Conservation (phyloP, 2,329 filamentous ascomycete genomes). For the Fragosphaeria purpurea region DNA sequence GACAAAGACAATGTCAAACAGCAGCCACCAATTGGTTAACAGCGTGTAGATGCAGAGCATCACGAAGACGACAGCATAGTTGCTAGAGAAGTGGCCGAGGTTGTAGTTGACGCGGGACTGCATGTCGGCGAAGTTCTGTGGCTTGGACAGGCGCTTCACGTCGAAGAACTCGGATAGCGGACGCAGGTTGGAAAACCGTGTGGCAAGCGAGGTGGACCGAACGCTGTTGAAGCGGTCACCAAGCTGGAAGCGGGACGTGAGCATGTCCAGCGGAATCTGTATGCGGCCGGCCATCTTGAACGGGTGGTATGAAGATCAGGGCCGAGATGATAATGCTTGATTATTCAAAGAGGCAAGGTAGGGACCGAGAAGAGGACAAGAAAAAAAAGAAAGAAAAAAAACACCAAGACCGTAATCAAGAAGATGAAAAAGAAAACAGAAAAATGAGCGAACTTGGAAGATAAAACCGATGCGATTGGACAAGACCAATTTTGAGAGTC, state of each 20-base stretch:
- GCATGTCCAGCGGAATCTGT: conserved; percentile 81
- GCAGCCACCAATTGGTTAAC: conserved; percentile 73
- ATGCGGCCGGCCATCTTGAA: conserved; percentile 62
- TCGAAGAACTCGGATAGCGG: conserved; percentile 92
- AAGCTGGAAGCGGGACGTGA: conserved; percentile 86
- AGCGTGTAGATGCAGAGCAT: conserved; percentile 96
- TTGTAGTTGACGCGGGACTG: conserved; percentile 97
- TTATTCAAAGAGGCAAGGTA: not conserved
- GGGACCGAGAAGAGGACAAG: not conserved
- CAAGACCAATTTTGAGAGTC: no score
- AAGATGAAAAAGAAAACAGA: not conserved
- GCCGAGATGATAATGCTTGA: not conserved
- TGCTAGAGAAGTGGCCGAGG: conserved; percentile 92
- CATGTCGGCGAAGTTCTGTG: conserved; percentile 74
- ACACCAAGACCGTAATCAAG: not conserved
- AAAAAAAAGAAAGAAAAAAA: not conserved
- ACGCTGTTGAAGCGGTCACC: conserved; percentile 75
- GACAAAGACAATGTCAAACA: conserved; percentile 88
- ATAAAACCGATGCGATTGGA: no score
- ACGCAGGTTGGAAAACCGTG: conserved; percentile 84
- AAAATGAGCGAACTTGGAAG: not conserved
- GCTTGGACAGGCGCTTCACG: conserved; percentile 91
- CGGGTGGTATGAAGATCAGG: not conserved
- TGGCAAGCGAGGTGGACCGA: conserved; percentile 65
- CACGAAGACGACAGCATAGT: conserved; percentile 87